phyloP scores from a whole-genome alignment of 2,329 filamentous ascomycete genomes.

The Diaporthe vaccinii region DNA sequence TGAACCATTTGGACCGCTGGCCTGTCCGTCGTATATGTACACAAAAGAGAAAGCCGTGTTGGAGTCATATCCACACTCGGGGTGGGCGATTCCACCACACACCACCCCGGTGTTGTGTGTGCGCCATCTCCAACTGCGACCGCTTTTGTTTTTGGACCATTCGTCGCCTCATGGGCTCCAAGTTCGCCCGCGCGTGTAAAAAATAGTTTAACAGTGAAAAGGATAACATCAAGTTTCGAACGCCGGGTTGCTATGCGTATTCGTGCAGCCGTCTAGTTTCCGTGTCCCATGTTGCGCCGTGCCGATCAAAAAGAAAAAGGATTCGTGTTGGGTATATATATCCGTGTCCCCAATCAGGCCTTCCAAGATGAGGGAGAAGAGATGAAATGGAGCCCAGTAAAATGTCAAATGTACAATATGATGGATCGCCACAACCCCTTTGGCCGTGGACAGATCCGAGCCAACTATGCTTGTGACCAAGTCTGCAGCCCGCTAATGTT shows the following conservation, averaged over 20 bases:
- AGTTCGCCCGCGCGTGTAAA: not conserved
- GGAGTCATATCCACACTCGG: not conserved
- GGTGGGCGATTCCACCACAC: not conserved
- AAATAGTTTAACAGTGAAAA: too few relatives aligned
- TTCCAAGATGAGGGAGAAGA: constrained; percentile 27
- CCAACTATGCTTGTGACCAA: not conserved
- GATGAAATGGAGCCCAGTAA: constrained; percentile 21
- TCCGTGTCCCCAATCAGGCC: constrained; percentile 39
- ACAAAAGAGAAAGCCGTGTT: constrained; percentile 26
- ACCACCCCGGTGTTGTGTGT: too few relatives aligned
- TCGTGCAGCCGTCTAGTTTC: constrained; percentile 37
- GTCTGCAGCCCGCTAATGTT: not conserved
- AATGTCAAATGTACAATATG: not conserved
- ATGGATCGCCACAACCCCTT: not conserved
- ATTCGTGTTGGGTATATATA: constrained; percentile 38
- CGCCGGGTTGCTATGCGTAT: constrained; percentile 41
- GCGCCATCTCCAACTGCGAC: constrained; percentile 4
- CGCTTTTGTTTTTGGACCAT: constrained; percentile 30
- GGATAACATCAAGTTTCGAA: not conserved
- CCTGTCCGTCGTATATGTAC: constrained; percentile 32
- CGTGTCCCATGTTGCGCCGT: constrained; percentile 24
- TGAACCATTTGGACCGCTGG: constrained; percentile 9
- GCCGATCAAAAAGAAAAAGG: constrained; percentile 15
- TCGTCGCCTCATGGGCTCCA: constrained; percentile 27
- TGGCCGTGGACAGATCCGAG: not conserved